These are phyloP conservation scores for Penicillium coprophilum DNA, from an alignment of 495 filamentous ascomycete species.

Conservation along the genomic window DNA sequence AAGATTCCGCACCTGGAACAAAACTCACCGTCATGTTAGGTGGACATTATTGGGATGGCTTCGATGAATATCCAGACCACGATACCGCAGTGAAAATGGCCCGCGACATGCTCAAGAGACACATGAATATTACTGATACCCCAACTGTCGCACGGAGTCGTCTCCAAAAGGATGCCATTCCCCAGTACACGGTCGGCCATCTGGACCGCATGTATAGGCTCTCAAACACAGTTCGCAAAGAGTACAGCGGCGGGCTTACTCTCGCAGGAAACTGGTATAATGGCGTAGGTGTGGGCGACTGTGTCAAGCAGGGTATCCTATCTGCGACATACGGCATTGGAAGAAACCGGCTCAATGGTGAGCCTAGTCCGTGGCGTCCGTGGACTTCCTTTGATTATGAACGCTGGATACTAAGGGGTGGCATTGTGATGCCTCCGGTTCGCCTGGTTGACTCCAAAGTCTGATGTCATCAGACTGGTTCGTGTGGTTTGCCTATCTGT, in stretches of 20 bases:
- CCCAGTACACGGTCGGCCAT: constrained; percentile 85
- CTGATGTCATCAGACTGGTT: background rate
- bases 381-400: constrained; percentile 23
- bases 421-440: constrained; percentile 35
- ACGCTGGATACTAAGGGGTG: constrained; percentile 38
- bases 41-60: constrained; percentile 85
- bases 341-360: constrained; percentile 29
- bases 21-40: constrained; percentile 95
- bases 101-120: constrained; percentile 62
- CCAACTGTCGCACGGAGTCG: constrained; percentile 56
- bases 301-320: constrained; percentile 49
- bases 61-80: constrained; percentile 53
- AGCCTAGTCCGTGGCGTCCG: constrained; percentile 6
- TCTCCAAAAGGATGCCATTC: constrained; percentile 78
- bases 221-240: constrained; percentile 50
- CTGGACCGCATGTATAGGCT: constrained; percentile 57
- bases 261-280: constrained; percentile 81
- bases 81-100: constrained; percentile 68
- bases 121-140: constrained; percentile 65
- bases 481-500: background rate
- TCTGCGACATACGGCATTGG: constrained; percentile 38
- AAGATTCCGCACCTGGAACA: constrained; percentile 62
- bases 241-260: constrained; percentile 63
- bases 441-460: constrained; percentile 17
- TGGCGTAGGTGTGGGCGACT: constrained; percentile 64